These are phyloP conservation scores for Colletotrichum sublineola DNA, from an alignment of 2,329 filamentous ascomycete genomes.

Conservation along the genomic window DNA sequence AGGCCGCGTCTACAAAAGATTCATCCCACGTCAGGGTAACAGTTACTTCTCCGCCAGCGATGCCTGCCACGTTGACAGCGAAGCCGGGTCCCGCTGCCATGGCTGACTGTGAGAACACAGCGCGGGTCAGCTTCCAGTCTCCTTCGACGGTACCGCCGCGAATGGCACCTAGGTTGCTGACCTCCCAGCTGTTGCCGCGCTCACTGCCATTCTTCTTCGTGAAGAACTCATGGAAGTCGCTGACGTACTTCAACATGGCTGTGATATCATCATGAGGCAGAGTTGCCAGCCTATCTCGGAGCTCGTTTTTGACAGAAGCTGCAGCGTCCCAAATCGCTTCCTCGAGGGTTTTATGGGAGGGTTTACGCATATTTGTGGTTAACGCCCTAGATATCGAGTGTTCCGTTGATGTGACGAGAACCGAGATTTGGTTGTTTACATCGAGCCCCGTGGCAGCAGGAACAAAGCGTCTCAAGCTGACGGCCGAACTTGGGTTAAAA, in stretches of 20 bases:
- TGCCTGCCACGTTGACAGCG: conserved; percentile 61
- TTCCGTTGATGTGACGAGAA: conserved; percentile 54
- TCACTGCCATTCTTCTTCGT: conserved; percentile 56
- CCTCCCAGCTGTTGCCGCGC: conserved; percentile 61
- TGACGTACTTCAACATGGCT: conserved; percentile 57
- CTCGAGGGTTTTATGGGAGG: conserved; percentile 43
- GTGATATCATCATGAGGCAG: conserved; percentile 59
- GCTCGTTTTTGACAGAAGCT: conserved; percentile 50
- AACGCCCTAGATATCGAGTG: conserved; percentile 49
- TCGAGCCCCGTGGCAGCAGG: conserved; percentile 46
- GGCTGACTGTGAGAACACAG: conserved; percentile 65
- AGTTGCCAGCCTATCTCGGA: conserved; percentile 50
- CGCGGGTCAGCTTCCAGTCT: conserved; percentile 56
- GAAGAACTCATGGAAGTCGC: conserved; percentile 60
- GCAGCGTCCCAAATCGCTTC: conserved; percentile 60
- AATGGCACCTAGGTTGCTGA: conserved; percentile 67
- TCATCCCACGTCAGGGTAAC: conserved; percentile 65
- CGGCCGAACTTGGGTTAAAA: conserved; percentile 58
- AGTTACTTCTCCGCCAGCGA: conserved; percentile 55
- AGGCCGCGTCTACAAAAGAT: conserved; percentile 53
- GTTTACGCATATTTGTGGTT: conserved; percentile 46
- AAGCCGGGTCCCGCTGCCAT: conserved; percentile 59
- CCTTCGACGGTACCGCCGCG: conserved; percentile 39
- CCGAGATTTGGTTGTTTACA: conserved; percentile 52
- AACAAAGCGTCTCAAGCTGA: conserved; percentile 59